Base-by-base conservation (phyloP, 495 filamentous ascomycete genomes). In the Jackrogersella multiformis region DNA sequence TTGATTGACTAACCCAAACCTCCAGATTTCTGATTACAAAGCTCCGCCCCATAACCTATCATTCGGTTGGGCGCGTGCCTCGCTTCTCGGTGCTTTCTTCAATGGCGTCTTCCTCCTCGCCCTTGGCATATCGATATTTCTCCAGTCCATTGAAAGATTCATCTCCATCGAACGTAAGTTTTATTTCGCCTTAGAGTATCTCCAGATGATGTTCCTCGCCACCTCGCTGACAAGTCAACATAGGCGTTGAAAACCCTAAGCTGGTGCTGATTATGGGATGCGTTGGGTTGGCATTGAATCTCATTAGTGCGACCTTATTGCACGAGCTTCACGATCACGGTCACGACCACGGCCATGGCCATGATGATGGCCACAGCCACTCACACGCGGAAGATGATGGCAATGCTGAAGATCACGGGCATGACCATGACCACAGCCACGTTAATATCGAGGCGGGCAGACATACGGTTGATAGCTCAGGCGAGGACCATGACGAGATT, bases 71-170 rank as follows among this genome's bases (percentile, higher is more conserved):
- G 93, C 96, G 84, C 90, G 94, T 24, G 93, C 94, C 3, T 90
- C 94, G 74, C 89, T 94, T 0, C 84, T 98, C 1, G 94, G 94
- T 69, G 93, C 94, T n/a, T 85, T 98, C 61, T 88, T 96, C 72
- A 98, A 98, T 72, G 94, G 94, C 26, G 91, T 96, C n/a, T 97
- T 97, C 75, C 84, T 98, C 55, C 86, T 97, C 52, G 94, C 94
- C 0, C 81, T 98, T 5, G 96, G 93, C 61, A 73, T 97, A 58
- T 93, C 93, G 56, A 97, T 98, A 71, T 92, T 97, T 74, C 80
- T 98, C 36, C 94, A 97, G 69, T 92, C 94, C 1, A 88, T 96
- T 57, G 92, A 97, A 77, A 84, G 94, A 67, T 89, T 98, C 72
- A 86, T 96, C 35, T 70, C 72, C 4, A 48, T 82, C 21, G 66